These are phyloP conservation scores for Petunia axillaris DNA, from an alignment of 257 asterid species.

Conservation along the genomic window DNA sequence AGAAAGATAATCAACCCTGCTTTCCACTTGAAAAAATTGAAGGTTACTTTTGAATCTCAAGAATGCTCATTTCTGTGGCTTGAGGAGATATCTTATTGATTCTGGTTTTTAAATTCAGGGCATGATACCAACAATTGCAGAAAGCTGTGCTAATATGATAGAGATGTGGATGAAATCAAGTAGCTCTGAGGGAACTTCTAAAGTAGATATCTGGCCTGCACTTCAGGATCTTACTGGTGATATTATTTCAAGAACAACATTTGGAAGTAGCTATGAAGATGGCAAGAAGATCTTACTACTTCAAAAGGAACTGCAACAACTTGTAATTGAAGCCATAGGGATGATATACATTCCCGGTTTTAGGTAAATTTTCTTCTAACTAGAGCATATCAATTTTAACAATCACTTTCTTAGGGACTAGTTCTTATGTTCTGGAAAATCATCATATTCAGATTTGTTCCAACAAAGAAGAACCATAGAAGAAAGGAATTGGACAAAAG, in stretches of 20 bases:
- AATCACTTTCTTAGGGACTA: neutral
- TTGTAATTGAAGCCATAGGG: slow-evolving; percentile 48
- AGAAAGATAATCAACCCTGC: slow-evolving; percentile 57
- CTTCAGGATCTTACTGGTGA: slow-evolving; percentile 47
- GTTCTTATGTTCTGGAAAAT: neutral
- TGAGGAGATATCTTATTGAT: neutral
- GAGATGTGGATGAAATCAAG: slow-evolving; percentile 48
- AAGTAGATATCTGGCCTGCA: slow-evolving; percentile 56
- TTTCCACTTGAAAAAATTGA: slow-evolving; percentile 54
- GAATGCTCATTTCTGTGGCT: neutral
- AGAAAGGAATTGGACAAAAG: slow-evolving; percentile 40
- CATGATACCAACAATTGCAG: slow-evolving; percentile 46
- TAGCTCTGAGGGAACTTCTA: slow-evolving; percentile 34
- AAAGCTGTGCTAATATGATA: slow-evolving; percentile 34
- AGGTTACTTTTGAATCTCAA: slow-evolving; percentile 34
- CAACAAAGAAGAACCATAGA: slow-evolving; percentile 55
- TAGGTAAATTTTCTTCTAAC: slow-evolving; percentile 35
- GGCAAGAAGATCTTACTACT: slow-evolving; percentile 46
- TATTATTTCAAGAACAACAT: slow-evolving; percentile 52
- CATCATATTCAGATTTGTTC: slow-evolving; percentile 44
- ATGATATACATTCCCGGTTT: slow-evolving; percentile 51
- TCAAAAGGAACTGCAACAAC: slow-evolving; percentile 54
- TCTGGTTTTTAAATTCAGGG: slow-evolving; percentile 34
- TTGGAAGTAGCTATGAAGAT: slow-evolving; percentile 50
- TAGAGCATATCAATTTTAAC: neutral